Base-by-base conservation (phyloP, 345 rosid species). In the Eucalyptus sp. region DNA sequence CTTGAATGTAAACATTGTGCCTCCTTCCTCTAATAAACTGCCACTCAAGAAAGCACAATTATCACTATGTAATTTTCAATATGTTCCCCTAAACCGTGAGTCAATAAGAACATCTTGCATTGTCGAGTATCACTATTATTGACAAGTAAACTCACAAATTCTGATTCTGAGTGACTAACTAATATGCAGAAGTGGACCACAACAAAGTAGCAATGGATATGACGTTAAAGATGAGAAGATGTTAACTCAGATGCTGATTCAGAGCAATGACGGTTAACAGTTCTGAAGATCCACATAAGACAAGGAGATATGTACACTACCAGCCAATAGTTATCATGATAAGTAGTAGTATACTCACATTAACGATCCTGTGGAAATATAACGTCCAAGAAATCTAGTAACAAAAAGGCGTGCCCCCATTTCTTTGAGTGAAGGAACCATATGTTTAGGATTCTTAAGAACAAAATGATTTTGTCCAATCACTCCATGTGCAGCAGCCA, bases 11-110 rank as follows among this genome's bases (percentile, higher is more conserved):
- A 94, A 97, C 88, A 93, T 93, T 11, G 95, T 95, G 88, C 99
- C 99, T 86, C 99, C 99, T 92, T 96, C 97, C 94, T 96, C 99
- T 87, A 96, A 85, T 87, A 96, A 89, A 50, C 99, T 97, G 87
- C 31, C 66, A 60, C n/a, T 60, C 66, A 25, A 27, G 13, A 60
- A 60, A 60, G 66, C 66, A 25, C 29, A 60, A 60, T 60, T 60
- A 60, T 60, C 13, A 27, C 66, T 12, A 25, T 0, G 13, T 60
- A 11, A 60, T 11, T 60, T 87, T 33, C 24, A 16, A 33, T 16
- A 17, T 5, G 44, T 68, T 68, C 24, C 66, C 29, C 66, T 60
- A 27, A 60, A 27, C 66, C 7, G 66, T 11, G 29, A 60, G n/a
- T 60, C 66, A 60, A 9, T 1, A 60, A 60, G n/a, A 60, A 60